Base-by-base conservation (phyloP, 2,329 filamentous ascomycete genomes). In the Aspergillus sp. region DNA sequence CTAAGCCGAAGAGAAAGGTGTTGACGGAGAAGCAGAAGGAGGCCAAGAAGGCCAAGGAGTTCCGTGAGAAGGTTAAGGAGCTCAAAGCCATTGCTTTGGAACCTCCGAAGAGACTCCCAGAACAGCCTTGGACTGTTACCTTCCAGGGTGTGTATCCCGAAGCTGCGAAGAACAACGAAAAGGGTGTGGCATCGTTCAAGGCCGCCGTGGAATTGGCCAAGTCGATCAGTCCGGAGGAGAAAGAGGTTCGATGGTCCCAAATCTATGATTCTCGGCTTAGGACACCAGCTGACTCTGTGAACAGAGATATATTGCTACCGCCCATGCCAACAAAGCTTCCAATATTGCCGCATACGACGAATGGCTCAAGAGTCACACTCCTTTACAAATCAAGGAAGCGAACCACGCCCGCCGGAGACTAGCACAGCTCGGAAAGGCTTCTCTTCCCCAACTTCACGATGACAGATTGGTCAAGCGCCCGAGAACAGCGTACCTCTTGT, bases 331-430 rank as follows among this genome's bases (percentile, higher is more conserved):
- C 54, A 73, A 62, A 17, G 70, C 67, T 37, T 64, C 68, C 12
- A 75, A 74, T 44, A 55, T 62, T 17, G 65, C 67, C 17, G 69
- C 67, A 12, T 77, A 75, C 59, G 67, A 76, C 25, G 60, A 71
- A 49, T 86, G 80, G 79, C 62, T 86, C 17, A 62, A 74, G 27
- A 66, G 63, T 3, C 65, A 82, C 58, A 79, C 78, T 1, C 75
- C 79, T 7, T 68, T 78, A 4, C 62, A 83, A 58, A 84, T 86
- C 55, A 69, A 68, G 41, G 49, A 70, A 3, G 83, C 83, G 48
- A 86, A 86, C 61, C 59, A 54, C 9, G 83, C 83, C 9, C 79
- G 83, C 33, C 49, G 35, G 23, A 53, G 45, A n/a, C 61, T 74
- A 7, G 46, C 48, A 1, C 58, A 50, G 22, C 52, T 66, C 42